These are phyloP conservation scores for Nephromyces sp. DNA, from an alignment of 169 alveolate genomes.

Conservation along the genomic window DNA sequence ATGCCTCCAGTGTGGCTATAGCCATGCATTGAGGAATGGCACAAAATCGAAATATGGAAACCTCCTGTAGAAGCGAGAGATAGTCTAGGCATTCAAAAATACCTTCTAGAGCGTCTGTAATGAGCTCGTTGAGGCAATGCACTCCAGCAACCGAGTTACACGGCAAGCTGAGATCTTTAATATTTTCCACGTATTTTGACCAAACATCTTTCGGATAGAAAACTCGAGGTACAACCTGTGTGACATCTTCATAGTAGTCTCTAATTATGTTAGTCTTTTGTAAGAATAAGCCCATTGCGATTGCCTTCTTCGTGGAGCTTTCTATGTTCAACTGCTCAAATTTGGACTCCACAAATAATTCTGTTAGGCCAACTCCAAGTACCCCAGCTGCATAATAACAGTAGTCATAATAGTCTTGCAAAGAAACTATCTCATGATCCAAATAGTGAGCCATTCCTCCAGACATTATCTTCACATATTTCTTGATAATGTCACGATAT, in stretches of 20 bases:
- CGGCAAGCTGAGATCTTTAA: neutral
- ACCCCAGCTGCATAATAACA: constrained; percentile 4
- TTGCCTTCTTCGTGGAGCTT: neutral
- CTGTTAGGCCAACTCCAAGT: constrained; percentile 1
- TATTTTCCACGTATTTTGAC: neutral
- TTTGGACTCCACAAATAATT: neutral
- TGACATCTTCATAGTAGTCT: neutral
- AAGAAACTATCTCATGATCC: neutral
- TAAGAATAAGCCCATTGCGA: constrained; percentile 11
- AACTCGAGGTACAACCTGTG: neutral
- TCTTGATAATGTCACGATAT: neutral
- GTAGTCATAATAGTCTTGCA: neutral
- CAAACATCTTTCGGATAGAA: constrained; percentile 1
- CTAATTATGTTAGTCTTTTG: constrained; percentile 10
- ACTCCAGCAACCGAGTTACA: neutral
- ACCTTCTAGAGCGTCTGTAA: constrained; percentile 8
- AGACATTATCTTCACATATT: neutral
- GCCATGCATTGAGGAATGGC: constrained; percentile 10
- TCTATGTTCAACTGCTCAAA: neutral
- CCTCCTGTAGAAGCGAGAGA: neutral
- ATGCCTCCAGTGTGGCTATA: neutral
- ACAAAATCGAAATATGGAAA: neutral
- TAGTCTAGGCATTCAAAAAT: neutral
- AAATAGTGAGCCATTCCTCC: neutral
- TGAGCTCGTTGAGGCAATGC: neutral